Base-by-base conservation (phyloP, 208 protist species). In the Crithidia acanthocephali region DNA sequence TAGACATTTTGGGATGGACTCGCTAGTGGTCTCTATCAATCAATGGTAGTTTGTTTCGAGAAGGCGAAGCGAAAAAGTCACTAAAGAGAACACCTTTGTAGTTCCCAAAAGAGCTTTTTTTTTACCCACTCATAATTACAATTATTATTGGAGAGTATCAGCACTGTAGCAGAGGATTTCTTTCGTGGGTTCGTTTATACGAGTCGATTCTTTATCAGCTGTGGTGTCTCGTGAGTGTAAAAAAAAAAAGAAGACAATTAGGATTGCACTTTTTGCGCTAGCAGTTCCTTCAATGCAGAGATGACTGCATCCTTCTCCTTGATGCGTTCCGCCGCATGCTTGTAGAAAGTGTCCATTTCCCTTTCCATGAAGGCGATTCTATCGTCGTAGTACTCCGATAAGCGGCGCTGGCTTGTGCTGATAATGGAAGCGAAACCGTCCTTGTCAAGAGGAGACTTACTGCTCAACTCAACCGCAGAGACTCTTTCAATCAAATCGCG, bases 271-370 rank as follows among this genome's bases (percentile, higher is more conserved):
- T 7, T 23, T 1, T 42, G 32, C 16, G 33, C 25, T 45, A 66
- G 32, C 27, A 56, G 28, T 7, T 45, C 23, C 51, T 77, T 77
- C 9, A 77, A 48, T 0, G 72, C 57, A 10, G 25, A 47, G 30
- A 77, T 77, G 7, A 77, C 62, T 1, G n/a, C 23, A 44, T 77
- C 65, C 33, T 77, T 77, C 27, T 77, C 72, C 15, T 59, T 55
- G 4, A 77, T 53, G 10, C 72, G 48, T 4, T 56, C 63, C 2
- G 64, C 50, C 11, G 65, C 64, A 20, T 77, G 58, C 6, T n/a
- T 47, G 51, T 62, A 63, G 20, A 72, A 72, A 0, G 37, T 33
- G 2, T 70, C 57, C 57, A 77, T 61, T 47, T 77, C 72, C 15
- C 15, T 55, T 44, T 68, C 37, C 72, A 77, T 77, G 30, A 60